Conservation (phyloP, 331 rosid species). For the Ulmus americana region DNA sequence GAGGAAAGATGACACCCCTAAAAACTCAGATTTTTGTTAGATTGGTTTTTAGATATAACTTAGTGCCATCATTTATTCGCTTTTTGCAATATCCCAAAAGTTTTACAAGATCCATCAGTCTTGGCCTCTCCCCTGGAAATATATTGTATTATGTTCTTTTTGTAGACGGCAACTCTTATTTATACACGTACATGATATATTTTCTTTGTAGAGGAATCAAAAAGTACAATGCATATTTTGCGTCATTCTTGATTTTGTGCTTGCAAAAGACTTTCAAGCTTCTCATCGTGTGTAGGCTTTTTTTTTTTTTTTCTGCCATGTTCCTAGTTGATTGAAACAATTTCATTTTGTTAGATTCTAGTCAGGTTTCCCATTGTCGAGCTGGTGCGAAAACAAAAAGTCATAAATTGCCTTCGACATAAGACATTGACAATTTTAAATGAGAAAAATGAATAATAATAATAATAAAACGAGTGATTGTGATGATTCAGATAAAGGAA, state of each 20-base stretch:
- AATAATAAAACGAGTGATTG: too few relatives aligned
- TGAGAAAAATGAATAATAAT: too few relatives aligned
- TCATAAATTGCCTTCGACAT: too few relatives aligned
- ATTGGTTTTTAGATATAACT: slow-evolving; percentile 10
- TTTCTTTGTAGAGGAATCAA: slow-evolving; percentile 23
- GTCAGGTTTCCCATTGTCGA: not conserved
- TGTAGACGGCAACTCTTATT: slow-evolving; percentile 12
- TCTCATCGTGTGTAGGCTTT: not conserved
- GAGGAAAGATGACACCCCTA: slow-evolving; percentile 47
- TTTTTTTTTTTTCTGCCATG: not conserved
- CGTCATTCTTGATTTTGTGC: not conserved
- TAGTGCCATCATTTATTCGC: slow-evolving; percentile 12
- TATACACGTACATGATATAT: slow-evolving; percentile 10
- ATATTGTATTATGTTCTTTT: slow-evolving; percentile 7
- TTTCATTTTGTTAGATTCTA: not conserved
- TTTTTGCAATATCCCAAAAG: slow-evolving; percentile 16
- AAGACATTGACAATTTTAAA: too few relatives aligned
- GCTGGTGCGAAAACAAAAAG: too few relatives aligned
- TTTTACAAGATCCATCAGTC: slow-evolving; percentile 15
- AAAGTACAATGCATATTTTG: slow-evolving; percentile 5
- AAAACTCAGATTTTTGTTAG: slow-evolving; percentile 12
- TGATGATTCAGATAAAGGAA: too few relatives aligned
- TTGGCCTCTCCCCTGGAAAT: slow-evolving; percentile 18
- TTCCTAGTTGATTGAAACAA: not conserved
- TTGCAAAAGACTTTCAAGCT: not conserved